Base-by-base conservation (phyloP, 2,329 filamentous ascomycete genomes). In the Clarireedia monteithiana region DNA sequence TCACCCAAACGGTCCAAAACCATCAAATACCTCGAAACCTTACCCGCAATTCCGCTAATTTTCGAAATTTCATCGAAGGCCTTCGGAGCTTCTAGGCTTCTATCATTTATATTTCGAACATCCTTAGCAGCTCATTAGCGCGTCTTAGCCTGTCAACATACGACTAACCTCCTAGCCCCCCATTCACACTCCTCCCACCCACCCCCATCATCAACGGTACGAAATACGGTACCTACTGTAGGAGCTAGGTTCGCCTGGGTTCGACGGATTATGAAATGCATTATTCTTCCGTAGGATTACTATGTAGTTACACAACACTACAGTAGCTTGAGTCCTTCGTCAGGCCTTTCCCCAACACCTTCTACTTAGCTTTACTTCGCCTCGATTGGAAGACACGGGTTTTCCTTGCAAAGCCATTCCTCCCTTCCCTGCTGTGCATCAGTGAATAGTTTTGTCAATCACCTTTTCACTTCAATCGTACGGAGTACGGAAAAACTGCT, bases 21-120 rank as follows among this genome's bases (percentile, higher is more conserved):
- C 6, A 20, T 5, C 14, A 17, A 30, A 42, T 14, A 12, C 14
- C 50, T 38, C 20, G 10, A 26, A 44, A 55, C 36, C 45, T 44
- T 55, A 55, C 44, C 51, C 51, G 42, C 34, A 46, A 26, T 38
- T 34, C 51, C 51, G 51, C 51, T 30, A 24, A 48, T n/a, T 40
- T 42, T 44, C 27, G 26, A 55, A 50, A 50, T 49, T 48, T 34
- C 17, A 24, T 48, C 36, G 30, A 30, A 55, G 26, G 38, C 24
- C 39, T 30, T 30, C 7, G 10, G 27, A 30, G 27, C 45, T 49
- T 54, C 34, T 46, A 46, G 44, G 20, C 23, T 26, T 46, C 44
- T 46, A 26, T 46, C 44, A 46, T 46, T 27, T 46, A 9, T 6
- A 14, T 24, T 46, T 46, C 10, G 20, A 26, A 46, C 10, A 14